Percentiles rank a stretch among this genome's conserved stretches.
Evolutionary conservation across 331 rosid species (phyloP).

Genomic region (Acacia pycnantha): DNA sequence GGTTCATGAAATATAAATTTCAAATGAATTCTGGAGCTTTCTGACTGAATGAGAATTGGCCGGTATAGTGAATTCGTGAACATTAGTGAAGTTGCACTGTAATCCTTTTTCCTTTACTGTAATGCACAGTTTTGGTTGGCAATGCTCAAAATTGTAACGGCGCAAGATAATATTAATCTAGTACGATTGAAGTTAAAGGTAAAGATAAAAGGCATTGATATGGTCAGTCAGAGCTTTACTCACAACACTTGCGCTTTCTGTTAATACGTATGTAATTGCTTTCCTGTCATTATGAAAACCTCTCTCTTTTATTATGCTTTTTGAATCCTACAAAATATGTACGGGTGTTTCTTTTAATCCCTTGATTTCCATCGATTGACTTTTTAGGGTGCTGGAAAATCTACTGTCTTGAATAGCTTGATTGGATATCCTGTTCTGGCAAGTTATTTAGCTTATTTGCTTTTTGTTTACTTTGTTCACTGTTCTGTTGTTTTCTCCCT

Average conservation of each 20-base stretch:
- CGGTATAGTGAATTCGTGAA: not conserved
- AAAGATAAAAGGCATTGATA: not conserved
- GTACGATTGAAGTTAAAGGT: too few species aligned
- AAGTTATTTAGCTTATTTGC: not conserved
- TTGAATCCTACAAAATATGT: not conserved
- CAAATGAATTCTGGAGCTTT: not conserved
- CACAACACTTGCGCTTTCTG: not conserved
- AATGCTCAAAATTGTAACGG: not conserved
- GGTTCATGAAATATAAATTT: not conserved
- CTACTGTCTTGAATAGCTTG: constrained; percentile 19
- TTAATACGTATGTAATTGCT: not conserved
- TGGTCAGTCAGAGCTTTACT: not conserved
- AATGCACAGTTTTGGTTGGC: not conserved
- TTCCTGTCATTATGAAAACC: not conserved
- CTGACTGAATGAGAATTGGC: not conserved
- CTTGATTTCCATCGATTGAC: not conserved
- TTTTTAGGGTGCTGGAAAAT: constrained; percentile 8
- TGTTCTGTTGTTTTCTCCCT: too few species aligned
- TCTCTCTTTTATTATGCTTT: not conserved
- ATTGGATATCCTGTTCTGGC: constrained; percentile 26
- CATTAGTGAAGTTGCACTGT: not conserved
- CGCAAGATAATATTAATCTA: not conserved
- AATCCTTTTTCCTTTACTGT: not conserved
- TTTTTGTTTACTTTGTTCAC: not conserved
- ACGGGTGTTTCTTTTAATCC: not conserved